Conservation (phyloP, 2,329 filamentous ascomycete genomes). For the Epichloe coenophiala region DNA sequence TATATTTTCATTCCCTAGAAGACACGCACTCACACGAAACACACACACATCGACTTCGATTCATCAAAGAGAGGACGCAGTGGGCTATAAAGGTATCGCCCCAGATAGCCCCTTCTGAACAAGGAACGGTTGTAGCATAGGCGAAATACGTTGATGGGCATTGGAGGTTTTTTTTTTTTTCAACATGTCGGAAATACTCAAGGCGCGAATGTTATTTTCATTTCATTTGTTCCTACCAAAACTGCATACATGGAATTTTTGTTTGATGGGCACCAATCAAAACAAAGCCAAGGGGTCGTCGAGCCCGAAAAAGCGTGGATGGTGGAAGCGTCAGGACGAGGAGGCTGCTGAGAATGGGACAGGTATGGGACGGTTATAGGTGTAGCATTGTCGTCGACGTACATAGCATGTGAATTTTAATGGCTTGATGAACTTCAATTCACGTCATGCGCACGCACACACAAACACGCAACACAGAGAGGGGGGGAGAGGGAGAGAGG, state of each 20-base stretch:
- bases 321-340: not conserved
- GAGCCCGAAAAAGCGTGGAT: not conserved
- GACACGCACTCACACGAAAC: constrained; percentile 6
- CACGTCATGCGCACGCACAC: not conserved
- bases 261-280: not conserved
- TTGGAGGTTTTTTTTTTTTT: constrained; percentile 7
- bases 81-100: not conserved
- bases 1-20: not conserved
- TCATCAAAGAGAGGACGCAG: constrained; percentile 2
- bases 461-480: too few relatives aligned
- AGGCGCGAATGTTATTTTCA: not conserved
- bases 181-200: not conserved
- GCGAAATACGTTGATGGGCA: constrained; percentile 15
- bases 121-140: constrained; percentile 20
- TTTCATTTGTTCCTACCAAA: not conserved
- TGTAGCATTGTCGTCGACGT: constrained; percentile 8
- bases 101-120: not conserved
- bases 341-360: not conserved
- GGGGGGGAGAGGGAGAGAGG: too few relatives aligned
- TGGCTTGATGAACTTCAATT: not conserved
- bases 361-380: constrained; percentile 1
- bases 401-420: constrained; percentile 6
- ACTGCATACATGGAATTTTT: not conserved
- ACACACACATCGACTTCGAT: not conserved
- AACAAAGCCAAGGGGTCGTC: not conserved